These are phyloP conservation scores for Plasmodium gallinaceum DNA, from an alignment of 169 alveolate genomes.

Conservation along the genomic window DNA sequence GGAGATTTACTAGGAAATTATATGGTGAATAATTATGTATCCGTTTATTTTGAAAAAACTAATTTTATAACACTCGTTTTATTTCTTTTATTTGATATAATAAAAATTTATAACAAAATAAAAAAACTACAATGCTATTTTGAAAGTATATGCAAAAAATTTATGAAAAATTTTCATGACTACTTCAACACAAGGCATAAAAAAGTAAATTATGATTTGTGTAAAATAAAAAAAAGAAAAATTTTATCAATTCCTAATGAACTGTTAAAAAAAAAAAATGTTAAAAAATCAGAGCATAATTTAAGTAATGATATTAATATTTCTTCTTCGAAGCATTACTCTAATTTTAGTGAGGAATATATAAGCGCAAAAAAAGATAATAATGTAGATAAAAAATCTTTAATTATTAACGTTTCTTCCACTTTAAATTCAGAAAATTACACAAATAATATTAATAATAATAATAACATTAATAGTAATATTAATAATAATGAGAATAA, in stretches of 20 bases:
- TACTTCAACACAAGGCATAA: slow-evolving; percentile 20
- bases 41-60: slow-evolving; percentile 53
- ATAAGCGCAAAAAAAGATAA: slow-evolving; percentile 35
- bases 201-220: slow-evolving; percentile 26
- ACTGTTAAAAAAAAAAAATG: slow-evolving; percentile 27
- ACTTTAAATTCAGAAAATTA: slow-evolving; percentile 54
- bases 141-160: slow-evolving; percentile 59
- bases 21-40: slow-evolving; percentile 9
- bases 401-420: slow-evolving; percentile 58
- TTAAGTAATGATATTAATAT: slow-evolving; percentile 34
- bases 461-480: background rate
- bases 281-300: slow-evolving; percentile 37
- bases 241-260: slow-evolving; percentile 21
- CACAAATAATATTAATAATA: slow-evolving; percentile 27
- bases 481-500: slow-evolving; percentile 12
- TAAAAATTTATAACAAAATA: slow-evolving; percentile 54
- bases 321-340: slow-evolving; percentile 32
- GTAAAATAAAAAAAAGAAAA: slow-evolving; percentile 36
- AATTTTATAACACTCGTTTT: slow-evolving; percentile 46
- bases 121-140: slow-evolving; percentile 46
- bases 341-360: slow-evolving; percentile 46
- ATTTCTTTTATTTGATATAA: slow-evolving; percentile 42
- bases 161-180: slow-evolving; percentile 41
- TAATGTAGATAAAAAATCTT: slow-evolving; percentile 49
- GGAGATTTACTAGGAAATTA: slow-evolving; percentile 7